phyloP scores from a whole-genome alignment of 2,329 filamentous ascomycete species.

The Colletotrichum higginsianum region DNA sequence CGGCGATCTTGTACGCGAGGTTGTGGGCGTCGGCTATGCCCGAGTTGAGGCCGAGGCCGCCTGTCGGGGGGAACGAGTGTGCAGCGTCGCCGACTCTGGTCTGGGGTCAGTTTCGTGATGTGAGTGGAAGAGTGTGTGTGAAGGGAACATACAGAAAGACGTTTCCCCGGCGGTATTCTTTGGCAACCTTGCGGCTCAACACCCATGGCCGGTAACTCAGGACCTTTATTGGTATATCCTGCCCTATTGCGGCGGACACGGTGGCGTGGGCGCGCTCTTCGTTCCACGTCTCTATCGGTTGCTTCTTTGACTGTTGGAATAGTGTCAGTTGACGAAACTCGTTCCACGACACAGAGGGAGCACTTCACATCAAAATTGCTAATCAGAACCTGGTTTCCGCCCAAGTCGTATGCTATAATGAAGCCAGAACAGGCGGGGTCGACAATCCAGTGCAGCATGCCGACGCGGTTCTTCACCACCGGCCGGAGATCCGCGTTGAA shows the following conservation, averaged over 20 bases:
- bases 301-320: constrained; percentile 48
- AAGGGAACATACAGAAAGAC: constrained; percentile 54
- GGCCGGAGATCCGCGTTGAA: constrained; percentile 58
- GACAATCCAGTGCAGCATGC: constrained; percentile 62
- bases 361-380: constrained; percentile 58
- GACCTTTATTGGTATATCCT: constrained; percentile 54
- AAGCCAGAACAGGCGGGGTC: constrained; percentile 60
- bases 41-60: constrained; percentile 52
- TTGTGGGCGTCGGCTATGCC: constrained; percentile 52
- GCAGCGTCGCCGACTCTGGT: constrained; percentile 51
- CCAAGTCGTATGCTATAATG: constrained; percentile 60
- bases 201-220: constrained; percentile 59
- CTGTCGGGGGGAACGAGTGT: constrained; percentile 53
- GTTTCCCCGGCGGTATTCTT: constrained; percentile 53
- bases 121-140: not conserved
- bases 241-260: constrained; percentile 51
- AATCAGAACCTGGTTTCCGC: constrained; percentile 58
- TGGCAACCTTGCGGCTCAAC: constrained; percentile 57
- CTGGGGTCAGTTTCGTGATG: not conserved
- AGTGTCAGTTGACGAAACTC: not conserved
- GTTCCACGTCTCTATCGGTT: constrained; percentile 54
- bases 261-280: constrained; percentile 51
- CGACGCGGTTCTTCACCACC: constrained; percentile 54
- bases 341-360: not conserved
- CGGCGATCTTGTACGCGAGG: constrained; percentile 55